Percentiles rank a stretch among this genome's conserved stretches.
Conservation (phyloP, 2,329 filamentous ascomycete genomes). For the Colletotrichum acutatum region DNA sequence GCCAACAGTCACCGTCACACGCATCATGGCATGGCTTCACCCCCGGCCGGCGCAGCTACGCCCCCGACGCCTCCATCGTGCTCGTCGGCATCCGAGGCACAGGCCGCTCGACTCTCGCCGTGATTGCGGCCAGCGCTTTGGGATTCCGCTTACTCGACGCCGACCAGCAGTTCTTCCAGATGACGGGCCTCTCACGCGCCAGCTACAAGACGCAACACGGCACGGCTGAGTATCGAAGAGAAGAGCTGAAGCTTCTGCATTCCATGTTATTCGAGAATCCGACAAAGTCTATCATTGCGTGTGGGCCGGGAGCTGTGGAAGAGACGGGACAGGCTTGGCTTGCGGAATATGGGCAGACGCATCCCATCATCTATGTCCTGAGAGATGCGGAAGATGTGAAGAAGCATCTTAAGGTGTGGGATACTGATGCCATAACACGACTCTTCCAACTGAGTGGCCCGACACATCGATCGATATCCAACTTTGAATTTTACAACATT, state of each 20-base stretch:
- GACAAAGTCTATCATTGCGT: conserved; percentile 75
- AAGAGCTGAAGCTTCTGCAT: conserved; percentile 71
- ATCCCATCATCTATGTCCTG: conserved; percentile 77
- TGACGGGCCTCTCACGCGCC: conserved; percentile 69
- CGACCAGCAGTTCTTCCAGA: conserved; percentile 74
- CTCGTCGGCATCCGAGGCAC: conserved; percentile 78
- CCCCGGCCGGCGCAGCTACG: neutral
- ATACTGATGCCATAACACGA: conserved; percentile 65
- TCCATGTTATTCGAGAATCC: conserved; percentile 68
- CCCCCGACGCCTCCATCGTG: conserved; percentile 73
- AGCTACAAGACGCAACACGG: conserved; percentile 73
- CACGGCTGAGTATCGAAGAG: conserved; percentile 68
- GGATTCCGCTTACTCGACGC: conserved; percentile 75
- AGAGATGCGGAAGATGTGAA: conserved; percentile 74
- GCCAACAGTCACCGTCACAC: neutral
- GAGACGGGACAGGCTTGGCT: conserved; percentile 69
- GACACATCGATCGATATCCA: conserved; percentile 74
- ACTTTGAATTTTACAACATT: conserved; percentile 81
- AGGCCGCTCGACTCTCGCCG: conserved; percentile 79
- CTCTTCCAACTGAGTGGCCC: conserved; percentile 67
- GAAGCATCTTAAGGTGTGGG: conserved; percentile 66
- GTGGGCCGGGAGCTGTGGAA: conserved; percentile 71
- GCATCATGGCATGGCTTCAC: neutral
- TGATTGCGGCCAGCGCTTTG: conserved; percentile 79
- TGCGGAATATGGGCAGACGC: conserved; percentile 68